phyloP scores from a whole-genome alignment of 495 filamentous ascomycete genomes.

The Neurospora cerealis region DNA sequence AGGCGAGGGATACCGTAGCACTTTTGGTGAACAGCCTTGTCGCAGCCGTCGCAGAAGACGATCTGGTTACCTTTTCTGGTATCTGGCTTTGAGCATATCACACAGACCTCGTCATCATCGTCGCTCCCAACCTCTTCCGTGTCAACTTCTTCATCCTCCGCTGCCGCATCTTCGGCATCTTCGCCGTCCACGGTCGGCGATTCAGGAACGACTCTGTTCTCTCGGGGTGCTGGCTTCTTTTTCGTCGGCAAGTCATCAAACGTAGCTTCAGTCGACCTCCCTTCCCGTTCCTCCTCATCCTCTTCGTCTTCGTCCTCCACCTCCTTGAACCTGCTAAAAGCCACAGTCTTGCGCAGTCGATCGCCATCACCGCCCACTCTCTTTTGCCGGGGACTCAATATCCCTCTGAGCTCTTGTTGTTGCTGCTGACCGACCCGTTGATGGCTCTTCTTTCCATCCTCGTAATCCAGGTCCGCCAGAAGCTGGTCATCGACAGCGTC shows the following conservation, averaged over 20 bases:
- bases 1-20: constrained; percentile 79
- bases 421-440: not conserved
- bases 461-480: not conserved
- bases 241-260: constrained; percentile 2
- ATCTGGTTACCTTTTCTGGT: constrained; percentile 48
- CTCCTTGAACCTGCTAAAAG: constrained; percentile 20
- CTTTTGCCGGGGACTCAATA: constrained; percentile 29
- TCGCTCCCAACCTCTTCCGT: constrained; percentile 14
- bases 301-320: constrained; percentile 16
- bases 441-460: constrained; percentile 1
- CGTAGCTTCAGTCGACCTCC: constrained; percentile 1
- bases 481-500: not conserved
- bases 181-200: constrained; percentile 6
- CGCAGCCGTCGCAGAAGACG: constrained; percentile 88
- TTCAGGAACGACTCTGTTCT: constrained; percentile 1
- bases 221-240: constrained; percentile 4
- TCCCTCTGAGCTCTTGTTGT: constrained; percentile 24
- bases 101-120: constrained; percentile 38
- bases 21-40: constrained; percentile 77
- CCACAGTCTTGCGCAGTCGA: constrained; percentile 29
- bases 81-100: constrained; percentile 38
- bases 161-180: constrained; percentile 10
- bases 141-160: not conserved
- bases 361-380: constrained; percentile 2
- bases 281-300: constrained; percentile 20